A percentile compares a stretch with the other conserved stretches of the same genome.
Evolutionary conservation across 73 alveolate species (phyloP).

Genomic region (Paramecium caudatum): DNA sequence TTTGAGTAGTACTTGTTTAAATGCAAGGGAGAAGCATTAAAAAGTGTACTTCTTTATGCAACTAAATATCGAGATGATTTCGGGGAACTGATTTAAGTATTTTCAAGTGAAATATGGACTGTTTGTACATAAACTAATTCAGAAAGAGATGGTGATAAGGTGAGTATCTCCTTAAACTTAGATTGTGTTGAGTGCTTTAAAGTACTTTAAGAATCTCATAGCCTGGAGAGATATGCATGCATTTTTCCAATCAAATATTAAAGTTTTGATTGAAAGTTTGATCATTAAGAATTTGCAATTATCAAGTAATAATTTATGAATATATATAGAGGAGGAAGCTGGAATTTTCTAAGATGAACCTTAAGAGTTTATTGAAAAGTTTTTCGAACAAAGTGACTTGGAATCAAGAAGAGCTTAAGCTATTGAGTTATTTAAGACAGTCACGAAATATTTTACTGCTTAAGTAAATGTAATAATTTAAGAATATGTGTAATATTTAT

Average conservation of each 20-base stretch:
- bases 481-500: slow-evolving; percentile 54
- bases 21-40: slow-evolving; percentile 72
- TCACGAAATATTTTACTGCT: slow-evolving; percentile 13
- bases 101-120: slow-evolving; percentile 74
- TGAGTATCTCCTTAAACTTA: neutral
- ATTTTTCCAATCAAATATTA: slow-evolving; percentile 50
- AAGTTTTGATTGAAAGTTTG: slow-evolving; percentile 18
- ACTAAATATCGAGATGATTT: slow-evolving; percentile 75
- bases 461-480: slow-evolving; percentile 4
- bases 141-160: slow-evolving; percentile 57
- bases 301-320: neutral
- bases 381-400: slow-evolving; percentile 62
- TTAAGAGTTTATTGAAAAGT: slow-evolving; percentile 58
- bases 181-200: slow-evolving; percentile 71
- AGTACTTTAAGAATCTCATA: slow-evolving; percentile 59
- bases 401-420: slow-evolving; percentile 70
- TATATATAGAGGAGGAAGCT: neutral
- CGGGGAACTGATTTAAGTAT: slow-evolving; percentile 52
- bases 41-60: slow-evolving; percentile 71
- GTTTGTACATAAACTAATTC: slow-evolving; percentile 61
- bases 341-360: slow-evolving; percentile 68
- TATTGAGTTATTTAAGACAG: slow-evolving; percentile 65
- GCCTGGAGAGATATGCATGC: slow-evolving; percentile 65
- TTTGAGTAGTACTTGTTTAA: slow-evolving; percentile 24
- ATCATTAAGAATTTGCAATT: slow-evolving; percentile 49